phyloP scores from a whole-genome alignment of 331 rosid species.

The Saraca asoca region DNA sequence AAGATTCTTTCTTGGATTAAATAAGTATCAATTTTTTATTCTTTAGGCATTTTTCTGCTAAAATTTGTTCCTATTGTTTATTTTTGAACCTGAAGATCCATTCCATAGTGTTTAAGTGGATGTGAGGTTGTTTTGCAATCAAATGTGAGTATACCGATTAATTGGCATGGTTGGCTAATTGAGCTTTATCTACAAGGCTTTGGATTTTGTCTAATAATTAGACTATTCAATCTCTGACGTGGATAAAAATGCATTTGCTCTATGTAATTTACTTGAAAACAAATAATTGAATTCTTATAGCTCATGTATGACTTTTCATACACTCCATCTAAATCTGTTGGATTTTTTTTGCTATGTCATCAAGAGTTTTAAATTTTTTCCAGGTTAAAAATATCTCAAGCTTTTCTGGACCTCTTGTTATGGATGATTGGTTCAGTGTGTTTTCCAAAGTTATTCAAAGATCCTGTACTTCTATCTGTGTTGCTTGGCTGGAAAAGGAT shows the following conservation, averaged over 20 bases:
- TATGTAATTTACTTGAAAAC: background rate
- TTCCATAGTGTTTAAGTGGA: constrained; percentile 10
- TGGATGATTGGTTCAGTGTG: constrained; percentile 50
- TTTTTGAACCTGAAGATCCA: constrained; percentile 13
- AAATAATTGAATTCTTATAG: background rate
- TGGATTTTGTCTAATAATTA: background rate
- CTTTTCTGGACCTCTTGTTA: constrained; percentile 38
- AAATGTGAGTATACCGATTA: no score
- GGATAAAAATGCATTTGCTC: background rate
- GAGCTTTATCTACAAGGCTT: background rate
- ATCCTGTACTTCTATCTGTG: constrained; percentile 59
- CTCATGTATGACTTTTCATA: background rate
- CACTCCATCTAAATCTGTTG: background rate
- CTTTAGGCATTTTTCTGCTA: background rate
- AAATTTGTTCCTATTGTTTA: background rate
- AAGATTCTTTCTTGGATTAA: constrained; percentile 11
- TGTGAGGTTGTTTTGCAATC: background rate
- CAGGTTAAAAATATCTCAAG: constrained; percentile 70
- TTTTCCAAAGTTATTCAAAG: constrained; percentile 63
- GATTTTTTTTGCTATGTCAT: constrained; percentile 18
- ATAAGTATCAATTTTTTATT: constrained; percentile 9
- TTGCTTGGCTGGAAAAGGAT: constrained; percentile 79
- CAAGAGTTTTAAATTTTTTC: constrained; percentile 22
- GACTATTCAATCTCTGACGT: background rate
- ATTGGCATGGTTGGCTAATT: background rate